Percentiles rank a stretch among this genome's conserved stretches.
phyloP scores from a whole-genome alignment of 345 rosid genomes.

The Citrus trifoliata region DNA sequence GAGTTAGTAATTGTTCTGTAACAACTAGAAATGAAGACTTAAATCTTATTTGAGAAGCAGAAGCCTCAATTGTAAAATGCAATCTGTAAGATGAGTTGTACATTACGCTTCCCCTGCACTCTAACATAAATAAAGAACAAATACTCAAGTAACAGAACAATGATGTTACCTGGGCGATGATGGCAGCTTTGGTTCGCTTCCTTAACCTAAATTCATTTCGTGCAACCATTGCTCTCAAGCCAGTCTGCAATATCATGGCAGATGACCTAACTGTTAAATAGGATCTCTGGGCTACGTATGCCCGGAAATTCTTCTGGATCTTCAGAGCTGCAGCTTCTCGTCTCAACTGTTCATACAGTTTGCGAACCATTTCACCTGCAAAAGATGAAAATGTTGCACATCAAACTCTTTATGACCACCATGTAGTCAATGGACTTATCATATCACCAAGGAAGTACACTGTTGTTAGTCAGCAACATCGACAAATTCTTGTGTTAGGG shows the following conservation, averaged over 20 bases:
- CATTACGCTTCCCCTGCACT: conserved; percentile 8
- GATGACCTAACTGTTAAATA: conserved; percentile 44
- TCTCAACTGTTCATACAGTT: conserved; percentile 53
- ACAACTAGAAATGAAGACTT: neutral
- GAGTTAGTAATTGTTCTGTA: neutral
- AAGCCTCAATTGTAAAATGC: neutral
- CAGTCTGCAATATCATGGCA: conserved; percentile 76
- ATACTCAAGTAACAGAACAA: neutral
- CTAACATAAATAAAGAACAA: neutral
- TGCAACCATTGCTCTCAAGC: conserved; percentile 81
- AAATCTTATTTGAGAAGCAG: neutral
- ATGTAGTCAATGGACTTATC: neutral
- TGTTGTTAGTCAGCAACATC: neutral
- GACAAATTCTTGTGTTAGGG: neutral
- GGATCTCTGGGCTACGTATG: conserved; percentile 49
- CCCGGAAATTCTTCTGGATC: conserved; percentile 78
- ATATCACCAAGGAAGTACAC: neutral
- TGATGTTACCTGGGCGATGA: conserved; percentile 56
- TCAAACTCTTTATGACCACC: neutral
- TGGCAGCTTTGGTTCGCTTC: conserved; percentile 80
- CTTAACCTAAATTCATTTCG: conserved; percentile 80
- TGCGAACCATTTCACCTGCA: conserved; percentile 62
- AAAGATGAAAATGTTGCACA: neutral
- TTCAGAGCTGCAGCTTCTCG: conserved; percentile 75
- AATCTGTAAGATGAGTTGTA: conserved; percentile 8